A percentile compares a stretch with the other conserved stretches of the same genome.
Evolutionary conservation across 192 early-diverging fungal genomes (phyloP).

Genomic region (Gonapodya sp.): DNA sequence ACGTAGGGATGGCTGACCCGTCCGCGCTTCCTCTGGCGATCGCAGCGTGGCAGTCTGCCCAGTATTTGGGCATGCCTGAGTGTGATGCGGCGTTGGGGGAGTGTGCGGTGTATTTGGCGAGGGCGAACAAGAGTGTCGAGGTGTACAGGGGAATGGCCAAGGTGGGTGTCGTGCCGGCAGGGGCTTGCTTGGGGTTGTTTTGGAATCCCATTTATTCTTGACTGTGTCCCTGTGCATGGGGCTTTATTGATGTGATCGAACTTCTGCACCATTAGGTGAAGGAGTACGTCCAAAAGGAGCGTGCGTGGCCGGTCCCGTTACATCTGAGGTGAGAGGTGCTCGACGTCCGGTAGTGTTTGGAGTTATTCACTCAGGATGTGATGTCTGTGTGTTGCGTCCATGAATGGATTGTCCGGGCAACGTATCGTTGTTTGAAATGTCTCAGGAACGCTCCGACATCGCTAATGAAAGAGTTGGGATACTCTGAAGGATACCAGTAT

Average conservation of each 20-base stretch:
- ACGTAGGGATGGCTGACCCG: conserved; percentile 79
- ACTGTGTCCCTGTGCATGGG: no score
- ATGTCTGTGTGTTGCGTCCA: no score
- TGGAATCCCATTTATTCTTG: no score
- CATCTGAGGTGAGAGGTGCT: conserved; percentile 41
- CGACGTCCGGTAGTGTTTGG: neutral
- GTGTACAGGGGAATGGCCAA: conserved; percentile 64
- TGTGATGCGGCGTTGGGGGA: conserved; percentile 79
- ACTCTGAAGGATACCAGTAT: conserved; percentile 61
- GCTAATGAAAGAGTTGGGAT: conserved; percentile 68
- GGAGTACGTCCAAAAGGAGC: conserved; percentile 40
- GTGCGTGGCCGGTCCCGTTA: conserved; percentile 70
- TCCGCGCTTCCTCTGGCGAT: conserved; percentile 63
- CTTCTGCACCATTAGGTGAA: no score
- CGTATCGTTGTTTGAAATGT: neutral
- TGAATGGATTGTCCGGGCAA: neutral
- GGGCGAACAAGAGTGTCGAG: conserved; percentile 74
- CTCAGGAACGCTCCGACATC: conserved; percentile 9
- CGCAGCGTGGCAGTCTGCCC: conserved; percentile 70
- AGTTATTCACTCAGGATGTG: no score
- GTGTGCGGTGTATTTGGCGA: conserved; percentile 63
- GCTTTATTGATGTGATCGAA: no score
- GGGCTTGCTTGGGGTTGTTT: no score
- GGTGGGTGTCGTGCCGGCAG: no score
- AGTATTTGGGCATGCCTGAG: conserved; percentile 85